Evolutionary conservation across 176 grass and related monocot genomes (phyloP).

Genomic region (Lolium perenne): DNA sequence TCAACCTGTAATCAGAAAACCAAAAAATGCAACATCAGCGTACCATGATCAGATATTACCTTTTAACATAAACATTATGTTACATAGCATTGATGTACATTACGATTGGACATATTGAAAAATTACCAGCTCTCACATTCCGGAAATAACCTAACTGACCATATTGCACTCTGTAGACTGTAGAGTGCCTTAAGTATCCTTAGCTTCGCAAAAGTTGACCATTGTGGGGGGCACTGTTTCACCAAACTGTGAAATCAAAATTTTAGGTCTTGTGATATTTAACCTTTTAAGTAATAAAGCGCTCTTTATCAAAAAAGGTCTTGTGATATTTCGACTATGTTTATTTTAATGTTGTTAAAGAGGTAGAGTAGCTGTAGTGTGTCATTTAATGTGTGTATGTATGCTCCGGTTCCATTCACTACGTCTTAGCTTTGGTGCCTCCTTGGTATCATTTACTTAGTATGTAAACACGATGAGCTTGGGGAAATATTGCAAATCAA

Average conservation of each 20-base stretch:
- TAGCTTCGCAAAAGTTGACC: neutral
- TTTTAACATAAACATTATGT: neutral
- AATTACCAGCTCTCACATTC: neutral
- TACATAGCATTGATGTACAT: neutral
- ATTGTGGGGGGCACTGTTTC: neutral
- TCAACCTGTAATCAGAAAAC: constrained; percentile 64
- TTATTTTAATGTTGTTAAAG: neutral
- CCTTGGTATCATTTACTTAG: neutral
- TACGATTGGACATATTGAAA: constrained; percentile 23
- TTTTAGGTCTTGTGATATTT: neutral
- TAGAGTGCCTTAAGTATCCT: neutral
- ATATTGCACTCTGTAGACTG: neutral
- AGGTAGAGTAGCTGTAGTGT: neutral
- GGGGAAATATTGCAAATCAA: constrained; percentile 3
- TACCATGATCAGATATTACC: neutral
- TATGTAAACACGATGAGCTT: neutral
- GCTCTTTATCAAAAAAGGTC: neutral
- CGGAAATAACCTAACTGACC: neutral
- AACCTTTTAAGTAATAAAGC: no score
- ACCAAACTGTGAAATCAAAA: neutral
- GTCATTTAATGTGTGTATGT: neutral
- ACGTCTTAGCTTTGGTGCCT: neutral
- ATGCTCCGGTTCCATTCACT: constrained; percentile 10
- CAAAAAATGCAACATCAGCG: constrained; percentile 27
- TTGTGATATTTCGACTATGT: neutral